Conservation (phyloP, 345 rosid genomes). For the Firmiana major region DNA sequence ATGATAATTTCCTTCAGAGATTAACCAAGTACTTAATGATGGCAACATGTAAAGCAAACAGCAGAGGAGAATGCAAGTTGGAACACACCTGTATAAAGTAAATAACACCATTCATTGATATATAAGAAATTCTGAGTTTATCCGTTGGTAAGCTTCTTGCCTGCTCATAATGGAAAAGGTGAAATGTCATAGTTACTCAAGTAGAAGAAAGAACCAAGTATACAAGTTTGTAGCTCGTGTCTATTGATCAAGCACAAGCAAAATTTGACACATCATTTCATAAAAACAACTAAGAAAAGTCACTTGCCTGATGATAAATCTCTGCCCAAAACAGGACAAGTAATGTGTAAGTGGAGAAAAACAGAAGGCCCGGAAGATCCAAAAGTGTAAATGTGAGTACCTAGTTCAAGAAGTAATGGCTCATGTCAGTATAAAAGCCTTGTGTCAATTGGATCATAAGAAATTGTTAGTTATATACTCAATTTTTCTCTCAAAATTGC, state of each 20-base stretch:
- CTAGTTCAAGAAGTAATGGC: slow-evolving; percentile 37
- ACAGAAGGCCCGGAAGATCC: slow-evolving; percentile 88
- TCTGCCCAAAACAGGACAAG: slow-evolving; percentile 99
- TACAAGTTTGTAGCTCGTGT: neutral
- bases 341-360: slow-evolving; percentile 90
- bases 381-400: slow-evolving; percentile 56
- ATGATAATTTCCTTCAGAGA: neutral
- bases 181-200: slow-evolving; percentile 19
- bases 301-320: slow-evolving; percentile 95
- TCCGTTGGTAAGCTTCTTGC: slow-evolving; percentile 96
- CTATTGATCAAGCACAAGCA: slow-evolving; percentile 4
- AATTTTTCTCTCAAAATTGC: neutral
- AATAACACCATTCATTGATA: slow-evolving; percentile 53
- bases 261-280: neutral
- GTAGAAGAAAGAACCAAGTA: neutral
- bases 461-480: neutral
- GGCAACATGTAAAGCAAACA: neutral
- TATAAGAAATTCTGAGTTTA: slow-evolving; percentile 64
- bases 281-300: neutral
- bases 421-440: slow-evolving; percentile 10
- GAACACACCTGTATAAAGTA: slow-evolving; percentile 74
- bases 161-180: slow-evolving; percentile 38
- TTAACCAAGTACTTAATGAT: neutral
- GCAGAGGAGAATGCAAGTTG: neutral
- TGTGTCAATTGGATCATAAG: neutral